Percentiles rank a stretch among this genome's conserved stretches.
Conservation (phyloP, 257 asterid species). For the Capsicum pubescens region DNA sequence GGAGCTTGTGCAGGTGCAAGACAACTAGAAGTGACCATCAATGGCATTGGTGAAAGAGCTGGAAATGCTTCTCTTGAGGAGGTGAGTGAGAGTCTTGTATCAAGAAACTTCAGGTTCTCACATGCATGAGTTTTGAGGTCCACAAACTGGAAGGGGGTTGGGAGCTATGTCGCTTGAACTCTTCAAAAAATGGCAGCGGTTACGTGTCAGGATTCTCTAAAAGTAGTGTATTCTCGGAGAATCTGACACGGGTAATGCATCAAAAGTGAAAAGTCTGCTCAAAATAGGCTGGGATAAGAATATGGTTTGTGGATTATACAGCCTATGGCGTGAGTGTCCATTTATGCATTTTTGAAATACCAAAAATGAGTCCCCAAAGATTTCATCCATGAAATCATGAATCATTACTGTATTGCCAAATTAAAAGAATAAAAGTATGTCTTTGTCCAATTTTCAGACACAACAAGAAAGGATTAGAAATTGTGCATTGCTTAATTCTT, state of each 20-base stretch:
- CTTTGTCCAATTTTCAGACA: no score
- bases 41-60: conserved; percentile 99
- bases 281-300: neutral
- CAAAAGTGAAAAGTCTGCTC: no score
- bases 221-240: no score
- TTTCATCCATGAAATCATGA: no score
- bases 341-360: neutral
- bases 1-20: conserved; percentile 97
- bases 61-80: conserved; percentile 98
- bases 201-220: no score
- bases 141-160: neutral
- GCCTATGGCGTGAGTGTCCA: neutral
- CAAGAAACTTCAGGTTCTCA: neutral
- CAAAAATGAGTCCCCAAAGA: neutral
- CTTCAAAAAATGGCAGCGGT: no score
- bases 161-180: neutral
- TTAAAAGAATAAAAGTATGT: no score
- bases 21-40: conserved; percentile 92
- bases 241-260: no score
- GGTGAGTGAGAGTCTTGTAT: conserved; percentile 46
- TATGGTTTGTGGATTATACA: neutral
- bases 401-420: no score
- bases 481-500: neutral
- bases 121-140: neutral
- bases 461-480: no score